These are phyloP conservation scores for Senecio squalidus DNA, from an alignment of 140 eudicot genomes.

Conservation along the genomic window DNA sequence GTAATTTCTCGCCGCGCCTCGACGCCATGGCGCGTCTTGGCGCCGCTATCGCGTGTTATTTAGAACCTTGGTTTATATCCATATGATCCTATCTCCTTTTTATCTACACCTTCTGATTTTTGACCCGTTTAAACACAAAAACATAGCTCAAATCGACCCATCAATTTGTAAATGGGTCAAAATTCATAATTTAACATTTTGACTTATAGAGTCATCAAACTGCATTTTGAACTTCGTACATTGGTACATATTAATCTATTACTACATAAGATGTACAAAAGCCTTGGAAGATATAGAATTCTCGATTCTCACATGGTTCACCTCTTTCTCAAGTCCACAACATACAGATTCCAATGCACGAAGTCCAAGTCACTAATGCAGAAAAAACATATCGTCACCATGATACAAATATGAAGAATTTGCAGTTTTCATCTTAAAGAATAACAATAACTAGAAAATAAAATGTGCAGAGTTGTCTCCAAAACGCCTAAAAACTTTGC, in stretches of 20 bases:
- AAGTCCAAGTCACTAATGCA: not conserved
- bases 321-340: constrained; percentile 8
- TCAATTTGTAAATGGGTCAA: not conserved
- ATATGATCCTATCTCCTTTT: too few species aligned
- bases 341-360: not conserved
- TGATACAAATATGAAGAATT: not conserved
- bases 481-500: not conserved
- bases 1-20: too few species aligned
- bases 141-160: not conserved
- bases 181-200: not conserved
- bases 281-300: not conserved
- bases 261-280: not conserved
- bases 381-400: not conserved
- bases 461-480: not conserved
- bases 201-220: not conserved
- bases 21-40: too few species aligned
- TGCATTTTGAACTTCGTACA: not conserved
- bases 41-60: too few species aligned
- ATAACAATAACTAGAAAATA: not conserved
- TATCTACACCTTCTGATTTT: too few species aligned
- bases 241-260: not conserved
- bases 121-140: not conserved
- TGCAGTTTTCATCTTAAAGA: not conserved
- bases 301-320: not conserved
- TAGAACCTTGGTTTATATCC: too few species aligned